These are phyloP conservation scores for Polygonum aviculare DNA, from an alignment of 148 eudicot species.

Conservation along the genomic window DNA sequence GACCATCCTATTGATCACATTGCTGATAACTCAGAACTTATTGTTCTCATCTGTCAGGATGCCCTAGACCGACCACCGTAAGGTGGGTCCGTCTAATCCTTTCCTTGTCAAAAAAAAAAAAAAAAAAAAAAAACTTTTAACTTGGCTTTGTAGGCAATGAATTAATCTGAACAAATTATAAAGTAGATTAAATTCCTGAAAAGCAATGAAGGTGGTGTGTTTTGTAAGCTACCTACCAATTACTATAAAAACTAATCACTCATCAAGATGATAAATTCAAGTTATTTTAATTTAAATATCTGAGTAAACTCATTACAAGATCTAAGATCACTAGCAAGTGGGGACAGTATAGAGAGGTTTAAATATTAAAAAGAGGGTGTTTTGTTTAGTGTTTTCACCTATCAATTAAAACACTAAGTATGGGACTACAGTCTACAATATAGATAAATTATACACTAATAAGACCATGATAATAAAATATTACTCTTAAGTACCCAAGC, in stretches of 20 bases:
- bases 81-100: too few species aligned
- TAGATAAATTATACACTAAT: too few species aligned
- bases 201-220: not conserved
- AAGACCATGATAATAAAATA: too few species aligned
- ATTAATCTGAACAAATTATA: not conserved
- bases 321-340: not conserved
- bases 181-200: not conserved
- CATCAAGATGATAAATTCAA: not conserved
- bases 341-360: not conserved
- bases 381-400: not conserved
- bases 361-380: too few species aligned
- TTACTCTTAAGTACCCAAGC: conserved; percentile 16
- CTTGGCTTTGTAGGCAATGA: not conserved
- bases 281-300: not conserved
- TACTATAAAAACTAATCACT: not conserved
- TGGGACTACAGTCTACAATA: not conserved
- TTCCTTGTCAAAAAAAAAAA: too few species aligned
- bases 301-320: not conserved
- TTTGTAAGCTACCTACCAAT: conserved; percentile 4
- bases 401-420: not conserved
- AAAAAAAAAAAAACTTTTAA: too few species aligned
- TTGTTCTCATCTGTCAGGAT: too few species aligned
- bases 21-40: too few species aligned
- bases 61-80: too few species aligned
- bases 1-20: too few species aligned